A percentile compares a stretch with the other conserved stretches of the same genome.
phyloP scores from a whole-genome alignment of 2,329 filamentous ascomycete genomes.

The Aspergillus ochraceus region DNA sequence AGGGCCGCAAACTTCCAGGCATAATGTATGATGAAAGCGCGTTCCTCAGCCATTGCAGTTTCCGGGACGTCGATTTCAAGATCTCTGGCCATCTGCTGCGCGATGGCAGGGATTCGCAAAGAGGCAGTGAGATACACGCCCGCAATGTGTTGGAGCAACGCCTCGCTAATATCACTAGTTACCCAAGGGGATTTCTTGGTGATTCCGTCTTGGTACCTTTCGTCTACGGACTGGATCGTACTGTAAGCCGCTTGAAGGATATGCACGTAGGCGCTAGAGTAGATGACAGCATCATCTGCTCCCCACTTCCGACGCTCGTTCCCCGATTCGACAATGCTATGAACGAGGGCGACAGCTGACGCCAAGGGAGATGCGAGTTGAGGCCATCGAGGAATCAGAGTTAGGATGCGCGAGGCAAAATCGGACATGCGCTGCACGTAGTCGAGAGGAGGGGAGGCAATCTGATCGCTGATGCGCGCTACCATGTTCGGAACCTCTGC shows the following conservation, averaged over 20 bases:
- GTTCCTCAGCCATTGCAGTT: conserved; percentile 25
- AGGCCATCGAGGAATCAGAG: conserved; percentile 30
- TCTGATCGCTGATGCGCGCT: conserved; percentile 29
- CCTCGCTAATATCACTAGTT: conserved; percentile 42
- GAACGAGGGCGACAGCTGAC: conserved; percentile 23
- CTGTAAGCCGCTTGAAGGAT: conserved; percentile 27
- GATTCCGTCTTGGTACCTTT: conserved; percentile 39
- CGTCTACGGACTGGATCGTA: conserved; percentile 34
- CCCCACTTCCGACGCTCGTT: conserved; percentile 26
- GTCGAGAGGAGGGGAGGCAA: conserved; percentile 28
- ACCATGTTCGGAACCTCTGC: conserved; percentile 29
- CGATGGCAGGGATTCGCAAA: conserved; percentile 29
- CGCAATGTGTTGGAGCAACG: conserved; percentile 36
- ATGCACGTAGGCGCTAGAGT: conserved; percentile 18
- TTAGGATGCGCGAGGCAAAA: conserved; percentile 28
- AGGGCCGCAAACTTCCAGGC: conserved; percentile 70
- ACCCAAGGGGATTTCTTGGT: conserved; percentile 45
- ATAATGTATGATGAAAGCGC: conserved; percentile 41
- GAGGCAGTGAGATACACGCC: conserved; percentile 33
- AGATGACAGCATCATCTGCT: conserved; percentile 22
- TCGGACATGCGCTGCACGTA: conserved; percentile 28
- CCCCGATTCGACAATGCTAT: conserved; percentile 32
- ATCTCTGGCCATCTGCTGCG: conserved; percentile 35
- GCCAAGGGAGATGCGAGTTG: conserved; percentile 26
- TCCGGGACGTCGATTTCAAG: conserved; percentile 37